These are phyloP conservation scores for Talaromyces adpressus DNA, from an alignment of 495 filamentous ascomycete species.

Conservation along the genomic window DNA sequence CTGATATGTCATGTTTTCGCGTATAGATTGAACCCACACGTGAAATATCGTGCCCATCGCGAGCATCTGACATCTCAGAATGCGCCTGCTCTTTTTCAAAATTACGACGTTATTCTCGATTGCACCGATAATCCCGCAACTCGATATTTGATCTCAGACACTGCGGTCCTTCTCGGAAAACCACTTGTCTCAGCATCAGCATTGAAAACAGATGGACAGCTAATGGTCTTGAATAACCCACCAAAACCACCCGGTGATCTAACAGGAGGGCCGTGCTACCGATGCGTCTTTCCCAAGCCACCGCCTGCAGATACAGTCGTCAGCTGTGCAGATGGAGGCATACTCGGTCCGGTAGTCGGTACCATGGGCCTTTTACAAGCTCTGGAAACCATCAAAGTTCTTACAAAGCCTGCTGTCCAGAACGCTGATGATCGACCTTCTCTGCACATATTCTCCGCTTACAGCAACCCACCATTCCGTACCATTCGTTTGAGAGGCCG, in stretches of 20 bases:
- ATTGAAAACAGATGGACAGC: constrained; percentile 77
- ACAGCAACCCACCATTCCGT: constrained; percentile 60
- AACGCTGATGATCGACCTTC: constrained; percentile 23
- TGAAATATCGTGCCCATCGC: constrained; percentile 53
- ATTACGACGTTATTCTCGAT: constrained; percentile 83
- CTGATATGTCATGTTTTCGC: neutral
- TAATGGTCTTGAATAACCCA: constrained; percentile 66
- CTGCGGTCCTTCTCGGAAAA: constrained; percentile 70
- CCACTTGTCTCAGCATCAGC: constrained; percentile 85
- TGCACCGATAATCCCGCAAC: constrained; percentile 90
- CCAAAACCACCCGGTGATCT: constrained; percentile 39
- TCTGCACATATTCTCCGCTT: constrained; percentile 71
- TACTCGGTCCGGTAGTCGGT: constrained; percentile 87
- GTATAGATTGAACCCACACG: constrained; percentile 57
- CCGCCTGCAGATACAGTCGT: constrained; percentile 71
- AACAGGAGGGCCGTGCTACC: constrained; percentile 73
- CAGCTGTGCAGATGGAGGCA: constrained; percentile 85
- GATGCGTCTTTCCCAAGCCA: constrained; percentile 85
- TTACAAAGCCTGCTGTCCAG: constrained; percentile 33
- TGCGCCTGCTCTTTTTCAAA: constrained; percentile 52
- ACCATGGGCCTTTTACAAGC: constrained; percentile 92
- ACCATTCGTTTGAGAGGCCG: constrained; percentile 63
- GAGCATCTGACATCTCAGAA: constrained; percentile 56
- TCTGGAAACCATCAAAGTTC: constrained; percentile 78
- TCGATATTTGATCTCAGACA: constrained; percentile 88